Percentiles rank a stretch among this genome's conserved stretches.
Conservation (phyloP, 2,329 filamentous ascomycete species). For the Curvularia sp. region DNA sequence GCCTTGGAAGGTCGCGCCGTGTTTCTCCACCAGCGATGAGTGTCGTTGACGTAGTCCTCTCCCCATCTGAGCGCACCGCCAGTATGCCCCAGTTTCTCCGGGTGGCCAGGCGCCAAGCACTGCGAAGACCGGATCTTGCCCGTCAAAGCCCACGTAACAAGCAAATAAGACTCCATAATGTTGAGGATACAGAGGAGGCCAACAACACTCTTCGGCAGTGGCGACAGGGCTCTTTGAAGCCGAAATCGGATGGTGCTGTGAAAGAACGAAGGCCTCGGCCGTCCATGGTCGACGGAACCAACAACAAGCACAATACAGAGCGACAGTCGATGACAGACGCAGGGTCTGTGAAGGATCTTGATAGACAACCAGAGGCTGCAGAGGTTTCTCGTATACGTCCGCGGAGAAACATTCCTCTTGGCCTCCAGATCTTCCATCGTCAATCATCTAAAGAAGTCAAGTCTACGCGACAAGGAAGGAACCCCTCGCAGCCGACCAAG, state of each 20-base stretch:
- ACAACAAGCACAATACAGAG: conserved; percentile 30
- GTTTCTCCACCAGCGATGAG: conserved; percentile 50
- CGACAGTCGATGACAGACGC: neutral
- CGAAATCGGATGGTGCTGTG: conserved; percentile 16
- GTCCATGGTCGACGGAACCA: conserved; percentile 27
- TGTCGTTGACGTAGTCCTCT: conserved; percentile 60
- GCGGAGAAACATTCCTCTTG: conserved; percentile 11
- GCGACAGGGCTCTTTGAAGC: conserved; percentile 54
- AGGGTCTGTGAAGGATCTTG: conserved; percentile 4
- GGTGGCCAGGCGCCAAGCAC: conserved; percentile 62
- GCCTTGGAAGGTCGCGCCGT: conserved; percentile 18
- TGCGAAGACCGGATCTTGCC: conserved; percentile 56
- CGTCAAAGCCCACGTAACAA: conserved; percentile 61
- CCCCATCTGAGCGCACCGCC: conserved; percentile 28
- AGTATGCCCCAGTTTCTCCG: conserved; percentile 62
- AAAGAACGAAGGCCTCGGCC: conserved; percentile 8
- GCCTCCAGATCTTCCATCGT: conserved; percentile 24
- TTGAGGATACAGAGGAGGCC: conserved; percentile 62
- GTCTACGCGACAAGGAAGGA: conserved; percentile 8
- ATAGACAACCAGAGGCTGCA: conserved; percentile 4
- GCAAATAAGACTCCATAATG: conserved; percentile 60
- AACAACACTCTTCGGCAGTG: conserved; percentile 59
- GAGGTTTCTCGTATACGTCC: neutral
- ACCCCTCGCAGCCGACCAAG: neutral
- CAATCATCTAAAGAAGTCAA: conserved; percentile 3